These are phyloP conservation scores for Fusarium albosuccineum DNA, from an alignment of 2,329 filamentous ascomycete species.

Conservation along the genomic window DNA sequence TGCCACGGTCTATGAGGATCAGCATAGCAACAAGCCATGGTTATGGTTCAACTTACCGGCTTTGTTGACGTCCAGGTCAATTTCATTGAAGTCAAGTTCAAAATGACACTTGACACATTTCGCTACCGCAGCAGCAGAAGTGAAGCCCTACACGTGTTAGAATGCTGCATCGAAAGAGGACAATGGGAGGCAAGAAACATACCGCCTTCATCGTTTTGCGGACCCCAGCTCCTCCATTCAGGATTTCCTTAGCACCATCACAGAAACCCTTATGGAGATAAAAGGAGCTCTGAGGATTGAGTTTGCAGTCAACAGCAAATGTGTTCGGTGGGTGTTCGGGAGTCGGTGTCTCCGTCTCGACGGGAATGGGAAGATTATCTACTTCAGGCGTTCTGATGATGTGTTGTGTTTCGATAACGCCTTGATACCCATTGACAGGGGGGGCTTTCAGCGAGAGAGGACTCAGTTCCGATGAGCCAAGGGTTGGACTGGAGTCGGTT, in stretches of 20 bases:
- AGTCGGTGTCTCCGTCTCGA: slow-evolving; percentile 33
- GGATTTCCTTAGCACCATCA: slow-evolving; percentile 64
- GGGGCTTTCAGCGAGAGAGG: slow-evolving; percentile 32
- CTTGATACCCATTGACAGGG: slow-evolving; percentile 35
- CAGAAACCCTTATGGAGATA: slow-evolving; percentile 68
- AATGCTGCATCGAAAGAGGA: background rate
- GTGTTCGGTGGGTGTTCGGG: slow-evolving; percentile 37
- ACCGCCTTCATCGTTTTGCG: slow-evolving; percentile 65
- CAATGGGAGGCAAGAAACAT: slow-evolving; percentile 30
- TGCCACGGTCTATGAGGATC: slow-evolving; percentile 57
- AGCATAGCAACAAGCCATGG: slow-evolving; percentile 15
- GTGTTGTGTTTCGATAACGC: slow-evolving; percentile 18
- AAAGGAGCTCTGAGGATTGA: slow-evolving; percentile 63
- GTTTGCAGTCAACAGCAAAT: slow-evolving; percentile 54
- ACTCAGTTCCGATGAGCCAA: slow-evolving; percentile 41
- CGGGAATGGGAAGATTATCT: slow-evolving; percentile 45
- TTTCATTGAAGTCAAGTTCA: slow-evolving; percentile 65
- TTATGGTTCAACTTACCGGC: slow-evolving; percentile 54
- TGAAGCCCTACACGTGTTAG: slow-evolving; percentile 54
- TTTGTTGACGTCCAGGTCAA: slow-evolving; percentile 65
- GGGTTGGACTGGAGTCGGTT: slow-evolving; percentile 42
- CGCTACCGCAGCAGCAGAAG: slow-evolving; percentile 58
- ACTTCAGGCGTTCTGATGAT: slow-evolving; percentile 26
- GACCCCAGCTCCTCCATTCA: slow-evolving; percentile 63
- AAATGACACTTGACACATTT: slow-evolving; percentile 67